Base-by-base conservation (phyloP, 352 stramenopile genomes). In the Phytophthora citrophthora region DNA sequence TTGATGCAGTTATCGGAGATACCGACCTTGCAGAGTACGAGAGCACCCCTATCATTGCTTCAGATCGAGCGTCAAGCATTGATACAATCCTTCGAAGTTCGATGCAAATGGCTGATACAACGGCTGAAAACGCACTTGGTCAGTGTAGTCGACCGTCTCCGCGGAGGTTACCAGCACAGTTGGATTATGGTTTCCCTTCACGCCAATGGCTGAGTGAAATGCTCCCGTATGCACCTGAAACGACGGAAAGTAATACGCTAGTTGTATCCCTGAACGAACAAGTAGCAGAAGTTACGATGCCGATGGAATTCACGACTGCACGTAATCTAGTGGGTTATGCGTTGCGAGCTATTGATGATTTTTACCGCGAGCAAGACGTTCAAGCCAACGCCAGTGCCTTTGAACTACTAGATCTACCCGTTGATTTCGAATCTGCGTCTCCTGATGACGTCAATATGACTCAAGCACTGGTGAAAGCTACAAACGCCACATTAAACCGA, bases 181-280 rank as follows among this genome's bases (percentile, higher is more conserved):
- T 89, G 10, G 69, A 77, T 18, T 93, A 84, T 32, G 84, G 73
- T 0, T 91, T 90, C 45, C 54, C 76, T 4, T 79, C 80, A 11
- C 70, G 63, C 6, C 26, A 58, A 8, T 93, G 84, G 84, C 68
- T 89, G 18, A 49, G 38, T 2, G 41, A 73, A 8, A 48, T 83
- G 26, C 44, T 81, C 2, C 65, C 76, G 5, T 74, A 59, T 49
- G 67, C 73, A 5, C 70, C 68, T 5, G 59, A 62, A 23, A 61
- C 31, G 1, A 72, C 59, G 12, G n/a, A 20, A 6, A 48, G 29
- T 12, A 78, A 78, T 48, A 69, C 55, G 9, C 40, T 82, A 9
- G 60, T 43, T 3, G 34, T 77, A 11, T 61, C 62, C 1, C 16
- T 88, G 7, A 31, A 34, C 6, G 43, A 55, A 20, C 32, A 23